Conservation (phyloP, 768 basidiomycete genomes). For the Russula brevipes region DNA sequence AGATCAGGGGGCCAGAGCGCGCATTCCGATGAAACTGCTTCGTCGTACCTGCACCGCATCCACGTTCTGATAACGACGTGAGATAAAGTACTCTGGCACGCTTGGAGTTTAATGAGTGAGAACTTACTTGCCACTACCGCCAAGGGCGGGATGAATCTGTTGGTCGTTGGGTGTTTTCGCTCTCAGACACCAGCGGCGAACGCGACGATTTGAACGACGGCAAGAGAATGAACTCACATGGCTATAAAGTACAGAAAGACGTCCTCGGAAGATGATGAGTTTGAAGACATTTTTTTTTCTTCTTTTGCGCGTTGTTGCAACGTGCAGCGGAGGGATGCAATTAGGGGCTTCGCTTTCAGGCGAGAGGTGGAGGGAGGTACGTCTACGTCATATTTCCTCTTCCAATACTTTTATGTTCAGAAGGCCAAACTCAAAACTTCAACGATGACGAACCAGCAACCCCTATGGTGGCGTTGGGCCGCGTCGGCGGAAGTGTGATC, state of each 20-base stretch:
- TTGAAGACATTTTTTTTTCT: slow-evolving; percentile 9
- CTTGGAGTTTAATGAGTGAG: not conserved
- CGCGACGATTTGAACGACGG: too few species aligned
- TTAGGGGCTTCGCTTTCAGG: too few species aligned
- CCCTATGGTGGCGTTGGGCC: too few species aligned
- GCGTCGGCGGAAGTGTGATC: too few species aligned
- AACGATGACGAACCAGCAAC: too few species aligned
- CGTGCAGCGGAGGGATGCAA: too few species aligned
- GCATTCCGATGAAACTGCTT: not conserved
- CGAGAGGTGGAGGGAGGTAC: too few species aligned
- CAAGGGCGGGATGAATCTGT: slow-evolving; percentile 33
- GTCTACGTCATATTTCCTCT: too few species aligned
- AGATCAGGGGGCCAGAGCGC: not conserved
- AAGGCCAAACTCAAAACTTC: too few species aligned
- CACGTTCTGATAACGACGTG: slow-evolving; percentile 26
- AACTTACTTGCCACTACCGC: slow-evolving; percentile 34
- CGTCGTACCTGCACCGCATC: slow-evolving; percentile 27
- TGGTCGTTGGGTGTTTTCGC: too few species aligned
- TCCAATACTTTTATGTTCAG: too few species aligned
- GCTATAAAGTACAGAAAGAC: slow-evolving; percentile 33
- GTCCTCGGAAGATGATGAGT: slow-evolving; percentile 27
- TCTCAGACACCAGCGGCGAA: not conserved
- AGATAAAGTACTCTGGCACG: not conserved
- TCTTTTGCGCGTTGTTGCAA: not conserved
- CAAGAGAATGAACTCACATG: slow-evolving; percentile 26